Conservation (phyloP, 2,329 filamentous ascomycete genomes). For the Arachnomyces sp. region DNA sequence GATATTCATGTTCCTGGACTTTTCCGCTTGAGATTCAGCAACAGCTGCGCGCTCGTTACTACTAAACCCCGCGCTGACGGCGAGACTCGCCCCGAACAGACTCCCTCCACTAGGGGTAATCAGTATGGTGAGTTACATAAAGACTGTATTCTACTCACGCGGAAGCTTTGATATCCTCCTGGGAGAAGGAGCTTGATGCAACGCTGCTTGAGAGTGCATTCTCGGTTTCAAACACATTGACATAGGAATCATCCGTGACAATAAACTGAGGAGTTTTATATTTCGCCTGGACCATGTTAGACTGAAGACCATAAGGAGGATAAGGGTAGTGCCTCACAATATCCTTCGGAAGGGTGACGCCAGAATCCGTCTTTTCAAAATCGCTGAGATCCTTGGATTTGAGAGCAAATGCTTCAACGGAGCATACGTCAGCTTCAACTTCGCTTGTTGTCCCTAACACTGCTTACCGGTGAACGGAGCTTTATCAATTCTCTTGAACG, state of each 20-base stretch:
- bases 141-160: slow-evolving; percentile 11
- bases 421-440: no score
- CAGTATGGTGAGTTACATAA: no score
- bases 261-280: slow-evolving; percentile 6
- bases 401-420: no score
- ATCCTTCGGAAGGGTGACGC: no score
- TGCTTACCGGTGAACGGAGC: no score
- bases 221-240: slow-evolving; percentile 11
- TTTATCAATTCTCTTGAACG: no score
- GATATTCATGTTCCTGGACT: slow-evolving; percentile 9
- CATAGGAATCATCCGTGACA: slow-evolving; percentile 12
- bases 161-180: slow-evolving; percentile 8
- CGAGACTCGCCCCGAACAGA: slow-evolving; percentile 6
- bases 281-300: not conserved
- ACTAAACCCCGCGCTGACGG: slow-evolving; percentile 8
- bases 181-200: slow-evolving; percentile 12
- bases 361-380: no score
- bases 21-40: not conserved
- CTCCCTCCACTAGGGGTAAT: slow-evolving; percentile 6
- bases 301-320: no score
- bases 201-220: slow-evolving; percentile 6
- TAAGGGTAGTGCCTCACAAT: no score
- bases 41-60: slow-evolving; percentile 5
- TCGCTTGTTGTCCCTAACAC: no score
- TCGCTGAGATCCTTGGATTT: no score